phyloP scores from a whole-genome alignment of 495 filamentous ascomycete species.

The Pseudomonodictys pantanalensis region DNA sequence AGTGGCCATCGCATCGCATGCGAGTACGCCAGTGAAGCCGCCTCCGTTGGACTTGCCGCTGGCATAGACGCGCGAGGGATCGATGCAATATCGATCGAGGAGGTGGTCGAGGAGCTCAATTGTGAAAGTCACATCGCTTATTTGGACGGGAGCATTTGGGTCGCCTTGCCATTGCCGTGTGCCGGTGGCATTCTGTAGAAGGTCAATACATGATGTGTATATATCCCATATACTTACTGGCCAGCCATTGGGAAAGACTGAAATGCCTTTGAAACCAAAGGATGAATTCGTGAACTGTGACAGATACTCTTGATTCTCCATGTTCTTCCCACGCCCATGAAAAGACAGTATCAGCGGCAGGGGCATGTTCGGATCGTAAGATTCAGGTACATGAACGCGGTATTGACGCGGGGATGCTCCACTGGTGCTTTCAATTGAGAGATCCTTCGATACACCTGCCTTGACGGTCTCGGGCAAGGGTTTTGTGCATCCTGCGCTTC shows the following conservation, averaged over 20 bases:
- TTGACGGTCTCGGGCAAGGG: constrained; percentile 1
- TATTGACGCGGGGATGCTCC: constrained; percentile 18
- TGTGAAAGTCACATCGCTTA: constrained; percentile 35
- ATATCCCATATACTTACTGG: constrained; percentile 3
- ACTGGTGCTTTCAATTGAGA: constrained; percentile 8
- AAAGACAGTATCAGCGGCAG: constrained; percentile 29
- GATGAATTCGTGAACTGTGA: constrained; percentile 22
- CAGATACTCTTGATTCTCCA: constrained; percentile 11
- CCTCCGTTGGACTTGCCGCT: constrained; percentile 62
- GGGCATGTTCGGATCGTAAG: constrained; percentile 12
- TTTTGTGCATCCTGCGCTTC: constrained; percentile 13
- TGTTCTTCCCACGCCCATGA: constrained; percentile 18
- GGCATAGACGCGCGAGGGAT: constrained; percentile 53
- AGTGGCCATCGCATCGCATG: constrained; percentile 46
- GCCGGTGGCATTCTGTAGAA: constrained; percentile 1
- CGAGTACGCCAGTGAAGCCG: constrained; percentile 53
- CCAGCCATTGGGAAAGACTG: constrained; percentile 23
- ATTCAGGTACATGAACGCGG: constrained; percentile 20
- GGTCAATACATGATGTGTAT: not conserved
- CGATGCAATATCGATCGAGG: constrained; percentile 49
- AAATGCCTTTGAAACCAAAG: constrained; percentile 20
- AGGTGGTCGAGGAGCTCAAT: constrained; percentile 49
- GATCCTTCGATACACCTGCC: constrained; percentile 3
- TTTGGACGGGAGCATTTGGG: constrained; percentile 1
- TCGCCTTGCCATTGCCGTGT: constrained; percentile 24